Base-by-base conservation (phyloP, 495 filamentous ascomycete genomes). In the Daldinia grandis region DNA sequence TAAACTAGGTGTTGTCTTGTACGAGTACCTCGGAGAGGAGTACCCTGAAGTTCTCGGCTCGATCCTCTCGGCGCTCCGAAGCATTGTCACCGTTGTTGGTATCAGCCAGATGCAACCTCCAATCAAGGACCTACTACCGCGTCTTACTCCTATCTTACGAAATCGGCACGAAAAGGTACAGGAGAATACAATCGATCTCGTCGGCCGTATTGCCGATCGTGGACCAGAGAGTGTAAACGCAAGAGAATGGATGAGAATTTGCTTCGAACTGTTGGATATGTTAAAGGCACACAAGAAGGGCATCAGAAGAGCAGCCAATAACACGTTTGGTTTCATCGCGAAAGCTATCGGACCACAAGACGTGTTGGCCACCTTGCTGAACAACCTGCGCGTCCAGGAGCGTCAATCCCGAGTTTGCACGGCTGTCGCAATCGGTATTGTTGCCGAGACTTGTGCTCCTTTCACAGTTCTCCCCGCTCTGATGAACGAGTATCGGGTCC, bases 101-200 rank as follows among this genome's bases (percentile, higher is more conserved):
- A 97, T 99, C 86, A 92, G 90, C 78, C 92, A 93, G 79, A 98
- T 99, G 96, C 93, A 98, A 66, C 96, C 96, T 10, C 94, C 96
- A n/a, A 98, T 99, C 78, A 92, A 93, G 69, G 96, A 99, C 75
- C 87, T 99, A 7, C 88, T 99, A 4, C 96, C 96, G 9, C 93
- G 96, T 28, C 88, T 99, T 24, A 98, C 95, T 1, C 95, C 95
- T 15, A 99, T 99, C 75, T 85, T 99, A 51, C 93, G 96, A 60
- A 99, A 99, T 81, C 92, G 96, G 53, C 96, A 99, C 84, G 96
- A 99, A 78, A 99, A 99, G 80, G 96, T 99, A 42, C 96, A 99
- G 78, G 96, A 99, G 73, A 99, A 99, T 80, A 97, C 95, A n/a
- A 98, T 99, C 74, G 96, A 99, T 77, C 85, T 99, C 4, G 95